These are phyloP conservation scores for Peniophora sp. DNA, from an alignment of 1,284 basidiomycete genomes.

Conservation along the genomic window DNA sequence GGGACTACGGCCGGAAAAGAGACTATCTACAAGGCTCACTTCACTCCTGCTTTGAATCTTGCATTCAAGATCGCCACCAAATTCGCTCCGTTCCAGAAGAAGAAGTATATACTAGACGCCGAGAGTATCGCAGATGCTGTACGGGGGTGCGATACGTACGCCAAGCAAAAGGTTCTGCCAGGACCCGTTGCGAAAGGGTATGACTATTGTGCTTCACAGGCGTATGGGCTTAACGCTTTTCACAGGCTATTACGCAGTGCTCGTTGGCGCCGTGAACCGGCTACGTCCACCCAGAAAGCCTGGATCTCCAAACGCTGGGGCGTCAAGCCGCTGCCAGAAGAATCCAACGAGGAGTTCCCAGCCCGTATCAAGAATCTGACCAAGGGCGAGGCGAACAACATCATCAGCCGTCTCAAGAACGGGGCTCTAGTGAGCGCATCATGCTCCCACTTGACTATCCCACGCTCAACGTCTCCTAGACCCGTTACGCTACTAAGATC, in stretches of 20 bases:
- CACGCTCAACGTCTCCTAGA: slow-evolving; percentile 26
- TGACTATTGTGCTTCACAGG: slow-evolving; percentile 9
- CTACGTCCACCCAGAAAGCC: slow-evolving; percentile 57
- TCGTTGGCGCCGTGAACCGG: slow-evolving; percentile 63
- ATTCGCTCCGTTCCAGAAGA: slow-evolving; percentile 47
- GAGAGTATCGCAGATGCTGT: slow-evolving; percentile 48
- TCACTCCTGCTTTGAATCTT: slow-evolving; percentile 43
- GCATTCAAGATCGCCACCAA: slow-evolving; percentile 36
- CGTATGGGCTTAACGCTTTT: slow-evolving; percentile 2
- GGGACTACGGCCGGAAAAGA: slow-evolving; percentile 17
- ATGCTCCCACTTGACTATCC: neutral
- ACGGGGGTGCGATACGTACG: slow-evolving; percentile 64
- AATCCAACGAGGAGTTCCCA: slow-evolving; percentile 8
- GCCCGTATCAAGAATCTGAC: slow-evolving; percentile 41
- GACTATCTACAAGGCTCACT: slow-evolving; percentile 37
- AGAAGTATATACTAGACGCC: slow-evolving; percentile 47
- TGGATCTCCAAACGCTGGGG: slow-evolving; percentile 56
- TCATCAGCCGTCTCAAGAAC: slow-evolving; percentile 72
- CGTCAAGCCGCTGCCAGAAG: slow-evolving; percentile 19
- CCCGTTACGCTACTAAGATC: slow-evolving; percentile 46
- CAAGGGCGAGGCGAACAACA: slow-evolving; percentile 72
- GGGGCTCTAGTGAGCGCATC: slow-evolving; percentile 52
- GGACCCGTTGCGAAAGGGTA: slow-evolving; percentile 43
- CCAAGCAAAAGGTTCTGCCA: slow-evolving; percentile 40
- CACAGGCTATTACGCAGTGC: slow-evolving; percentile 59